Conservation (phyloP, 805 yeast genomes). For the Saturnispora mendoncae region DNA sequence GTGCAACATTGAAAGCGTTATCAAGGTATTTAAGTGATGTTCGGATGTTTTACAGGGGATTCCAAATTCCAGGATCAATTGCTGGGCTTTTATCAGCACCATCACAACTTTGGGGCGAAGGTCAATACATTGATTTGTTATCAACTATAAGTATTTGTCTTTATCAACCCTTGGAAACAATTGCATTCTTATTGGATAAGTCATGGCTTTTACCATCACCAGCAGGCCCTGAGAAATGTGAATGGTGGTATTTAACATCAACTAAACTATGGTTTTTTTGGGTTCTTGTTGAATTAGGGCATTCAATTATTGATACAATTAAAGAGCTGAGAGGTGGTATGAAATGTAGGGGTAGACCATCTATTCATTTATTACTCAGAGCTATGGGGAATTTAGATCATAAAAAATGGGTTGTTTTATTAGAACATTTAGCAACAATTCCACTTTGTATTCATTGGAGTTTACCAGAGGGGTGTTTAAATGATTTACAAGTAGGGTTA, state of each 20-base stretch:
- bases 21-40: slow-evolving; percentile 29
- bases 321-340: not conserved
- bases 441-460: slow-evolving; percentile 34
- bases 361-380: not conserved
- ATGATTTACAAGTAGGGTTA: slow-evolving; percentile 27
- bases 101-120: slow-evolving; percentile 2
- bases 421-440: slow-evolving; percentile 28
- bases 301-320: slow-evolving; percentile 10
- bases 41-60: slow-evolving; percentile 30
- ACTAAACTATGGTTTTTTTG: slow-evolving; percentile 30
- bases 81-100: slow-evolving; percentile 10
- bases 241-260: slow-evolving; percentile 27
- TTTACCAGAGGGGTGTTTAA: slow-evolving; percentile 26
- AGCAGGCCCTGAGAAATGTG: slow-evolving; percentile 8
- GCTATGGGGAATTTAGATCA: slow-evolving; percentile 10
- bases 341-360: not conserved
- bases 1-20: slow-evolving; percentile 16
- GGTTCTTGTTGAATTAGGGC: slow-evolving; percentile 27
- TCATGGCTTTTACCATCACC: slow-evolving; percentile 23
- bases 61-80: slow-evolving; percentile 25
- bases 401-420: slow-evolving; percentile 13
- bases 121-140: slow-evolving; percentile 11
- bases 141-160: slow-evolving; percentile 15
- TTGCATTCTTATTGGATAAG: slow-evolving; percentile 29
- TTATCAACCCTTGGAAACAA: slow-evolving; percentile 30